These are phyloP conservation scores for Penicillium palitans DNA, from an alignment of 2,329 filamentous ascomycete genomes.

Conservation along the genomic window DNA sequence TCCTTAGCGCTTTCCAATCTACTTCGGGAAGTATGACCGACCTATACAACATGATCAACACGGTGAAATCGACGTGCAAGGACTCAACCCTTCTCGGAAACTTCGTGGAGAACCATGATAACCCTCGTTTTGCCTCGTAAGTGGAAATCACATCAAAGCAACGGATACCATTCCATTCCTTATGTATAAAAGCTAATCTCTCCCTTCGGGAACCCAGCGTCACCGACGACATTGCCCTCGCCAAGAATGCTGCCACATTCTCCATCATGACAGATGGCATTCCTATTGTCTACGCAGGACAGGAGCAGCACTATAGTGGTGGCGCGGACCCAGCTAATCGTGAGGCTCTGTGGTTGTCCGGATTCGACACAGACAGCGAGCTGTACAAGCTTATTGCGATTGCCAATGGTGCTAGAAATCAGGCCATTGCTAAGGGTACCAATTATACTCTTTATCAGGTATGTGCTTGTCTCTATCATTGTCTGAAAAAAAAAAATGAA, in stretches of 20 bases:
- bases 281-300: constrained; percentile 65
- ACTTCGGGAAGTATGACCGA: constrained; percentile 33
- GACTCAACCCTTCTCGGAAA: constrained; percentile 53
- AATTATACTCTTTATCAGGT: constrained; percentile 44
- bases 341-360: constrained; percentile 59
- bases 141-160: not conserved
- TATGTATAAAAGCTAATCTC: not conserved
- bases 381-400: constrained; percentile 51
- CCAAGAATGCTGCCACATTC: constrained; percentile 63
- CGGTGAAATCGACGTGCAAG: constrained; percentile 33
- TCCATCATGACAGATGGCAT: constrained; percentile 61
- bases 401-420: constrained; percentile 53
- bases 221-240: constrained; percentile 41
- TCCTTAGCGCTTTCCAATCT: constrained; percentile 36
- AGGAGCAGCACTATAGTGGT: constrained; percentile 61
- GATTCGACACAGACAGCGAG: constrained; percentile 48
- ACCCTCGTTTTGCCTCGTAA: constrained; percentile 52
- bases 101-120: constrained; percentile 64
- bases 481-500: not conserved
- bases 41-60: constrained; percentile 35
- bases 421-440: constrained; percentile 38
- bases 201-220: constrained; percentile 12
- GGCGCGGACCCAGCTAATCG: constrained; percentile 52
- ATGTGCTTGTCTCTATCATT: not conserved
- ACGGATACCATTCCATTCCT: not conserved